Evolutionary conservation across 1,284 basidiomycete species (phyloP), one percentile per base, ranked within the genome.

Genomic region (Irpex sp.): DNA sequence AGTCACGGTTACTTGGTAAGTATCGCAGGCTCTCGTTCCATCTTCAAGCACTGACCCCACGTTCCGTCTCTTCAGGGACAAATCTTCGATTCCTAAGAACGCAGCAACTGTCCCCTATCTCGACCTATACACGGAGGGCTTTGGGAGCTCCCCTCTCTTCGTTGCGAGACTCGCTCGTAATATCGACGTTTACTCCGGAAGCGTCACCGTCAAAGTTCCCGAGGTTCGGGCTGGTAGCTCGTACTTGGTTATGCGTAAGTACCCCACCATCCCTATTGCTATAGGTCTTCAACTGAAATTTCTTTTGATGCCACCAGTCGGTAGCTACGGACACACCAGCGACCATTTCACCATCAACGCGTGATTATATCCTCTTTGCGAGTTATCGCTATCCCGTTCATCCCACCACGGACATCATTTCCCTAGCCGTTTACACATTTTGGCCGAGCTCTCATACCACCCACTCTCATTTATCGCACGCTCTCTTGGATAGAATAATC

Each of bases 151-250:
- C 54, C n/a, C 54, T 9, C 54, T 61, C 37, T 61, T 61, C 15
- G 60, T 61, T 6, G 31, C 60, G 4, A n/a, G 60, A 15, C 60
- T 61, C 4, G 60, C 60, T 40, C 47, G 40, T 40, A 61, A 61
- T 26, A 26, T 61, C 38, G 54, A 61, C 40, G 60, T 57, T 13
- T 57, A 61, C 38, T 13, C 60, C 4, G 60, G 60, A 4, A 57
- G 40, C 11, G 52, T 57, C 4, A 26, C 8, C 9, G 40, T 61
- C 11, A 34, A 11, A 13, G 54, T 61, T 8, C 60, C 60, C 15
- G 54, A 57, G 38, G 60, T 48, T 13, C 60, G 60, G 3, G 54
- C 37, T 37, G 60, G 60, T 11, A 61, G 48, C 54, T 47, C 44
- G 13, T 61, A 61, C 54, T 7, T 57, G 7, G 21, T 61, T 26